Percentiles rank a stretch among this genome's conserved stretches.
Conservation (phyloP, 768 basidiomycete genomes). For the Hysterangium stoloniferum region DNA sequence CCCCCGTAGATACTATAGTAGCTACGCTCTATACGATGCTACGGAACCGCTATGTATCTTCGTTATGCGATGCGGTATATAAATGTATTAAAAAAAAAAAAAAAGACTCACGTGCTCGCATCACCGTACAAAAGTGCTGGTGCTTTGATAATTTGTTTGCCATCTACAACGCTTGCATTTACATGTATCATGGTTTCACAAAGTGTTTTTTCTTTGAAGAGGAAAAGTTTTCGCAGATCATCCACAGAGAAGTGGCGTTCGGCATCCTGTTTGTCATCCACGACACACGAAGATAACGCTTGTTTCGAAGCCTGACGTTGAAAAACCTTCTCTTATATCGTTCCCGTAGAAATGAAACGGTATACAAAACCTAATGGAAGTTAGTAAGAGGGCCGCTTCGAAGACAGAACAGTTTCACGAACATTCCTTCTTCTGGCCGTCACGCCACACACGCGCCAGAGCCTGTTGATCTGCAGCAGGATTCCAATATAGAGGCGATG, state of each 20-base stretch:
- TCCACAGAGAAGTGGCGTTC: conserved; percentile 94
- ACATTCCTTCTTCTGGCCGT: conserved; percentile 99
- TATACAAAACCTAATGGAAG: conserved; percentile 79
- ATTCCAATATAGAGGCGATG: conserved; percentile 74
- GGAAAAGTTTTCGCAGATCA: conserved; percentile 82
- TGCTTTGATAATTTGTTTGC: conserved; percentile 75
- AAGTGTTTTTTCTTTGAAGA: conserved; percentile 76
- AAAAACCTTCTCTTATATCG: conserved; percentile 98
- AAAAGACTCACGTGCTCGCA: conserved; percentile 80
- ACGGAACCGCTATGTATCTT: too few species aligned
- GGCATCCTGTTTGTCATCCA: conserved; percentile 93
- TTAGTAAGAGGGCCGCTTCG: too few species aligned
- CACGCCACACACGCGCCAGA: conserved; percentile 97
- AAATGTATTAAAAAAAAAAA: too few species aligned
- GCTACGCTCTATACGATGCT: too few species aligned
- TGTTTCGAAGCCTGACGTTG: conserved; percentile 96
- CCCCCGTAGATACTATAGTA: too few species aligned
- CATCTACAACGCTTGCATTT: conserved; percentile 91
- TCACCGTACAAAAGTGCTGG: conserved; percentile 91
- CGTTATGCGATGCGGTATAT: too few species aligned
- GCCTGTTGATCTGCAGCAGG: conserved; percentile 98
- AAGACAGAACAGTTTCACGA: conserved; percentile 26
- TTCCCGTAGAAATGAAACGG: conserved; percentile 94
- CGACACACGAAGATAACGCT: conserved; percentile 94
- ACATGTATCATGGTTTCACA: conserved; percentile 98